Conservation (phyloP, 2,329 filamentous ascomycete species). For the Stagonosporopsis cucurbitacearum region DNA sequence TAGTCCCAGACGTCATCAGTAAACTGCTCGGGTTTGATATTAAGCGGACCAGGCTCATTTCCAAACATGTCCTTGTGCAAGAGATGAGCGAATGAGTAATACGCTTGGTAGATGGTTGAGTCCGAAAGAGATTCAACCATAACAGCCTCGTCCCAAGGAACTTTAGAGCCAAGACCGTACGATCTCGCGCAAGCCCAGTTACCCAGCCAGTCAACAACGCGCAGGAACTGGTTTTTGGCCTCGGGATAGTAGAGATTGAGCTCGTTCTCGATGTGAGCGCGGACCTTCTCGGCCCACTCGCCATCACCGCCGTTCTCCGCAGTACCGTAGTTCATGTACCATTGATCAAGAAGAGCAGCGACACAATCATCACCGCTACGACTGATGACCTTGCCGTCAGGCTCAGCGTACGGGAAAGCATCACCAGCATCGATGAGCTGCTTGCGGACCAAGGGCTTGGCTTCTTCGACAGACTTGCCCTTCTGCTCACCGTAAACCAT, state of each 20-base stretch:
- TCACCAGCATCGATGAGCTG: constrained; percentile 76
- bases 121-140: constrained; percentile 92
- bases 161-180: constrained; percentile 89
- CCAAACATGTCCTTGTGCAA: constrained; percentile 90
- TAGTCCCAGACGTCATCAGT: constrained; percentile 97
- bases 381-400: constrained; percentile 84
- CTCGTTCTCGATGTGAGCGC: constrained; percentile 58
- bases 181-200: constrained; percentile 89
- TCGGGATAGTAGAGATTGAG: constrained; percentile 78
- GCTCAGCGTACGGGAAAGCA: constrained; percentile 93
- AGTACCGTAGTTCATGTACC: constrained; percentile 93
- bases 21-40: constrained; percentile 82
- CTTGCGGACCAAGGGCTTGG: constrained; percentile 83
- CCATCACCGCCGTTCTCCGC: constrained; percentile 68
- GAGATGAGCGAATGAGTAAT: constrained; percentile 66
- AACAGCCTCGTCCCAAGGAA: constrained; percentile 91
- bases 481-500: constrained; percentile 89
- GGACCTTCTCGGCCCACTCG: constrained; percentile 76
- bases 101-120: constrained; percentile 88
- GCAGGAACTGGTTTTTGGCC: constrained; percentile 70
- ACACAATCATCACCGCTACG: constrained; percentile 93
- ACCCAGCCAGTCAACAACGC: constrained; percentile 85
- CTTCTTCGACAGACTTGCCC: constrained; percentile 83
- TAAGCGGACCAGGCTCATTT: constrained; percentile 52
- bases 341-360: constrained; percentile 91